Evolutionary conservation across 768 basidiomycete species (phyloP), one percentile per base, ranked within the genome.

Genomic region (Lentinus brumalis): DNA sequence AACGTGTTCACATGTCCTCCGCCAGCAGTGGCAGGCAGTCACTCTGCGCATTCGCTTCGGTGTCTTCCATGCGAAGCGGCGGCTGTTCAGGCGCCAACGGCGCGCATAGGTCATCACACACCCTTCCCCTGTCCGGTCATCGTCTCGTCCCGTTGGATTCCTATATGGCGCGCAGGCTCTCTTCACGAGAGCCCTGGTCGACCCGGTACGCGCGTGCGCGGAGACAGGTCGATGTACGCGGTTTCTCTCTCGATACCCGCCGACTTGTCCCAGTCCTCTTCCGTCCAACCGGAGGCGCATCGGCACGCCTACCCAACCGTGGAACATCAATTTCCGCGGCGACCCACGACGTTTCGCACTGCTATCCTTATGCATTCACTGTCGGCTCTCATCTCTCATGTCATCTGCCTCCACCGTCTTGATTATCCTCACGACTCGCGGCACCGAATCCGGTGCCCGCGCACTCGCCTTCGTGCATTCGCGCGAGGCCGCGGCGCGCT

Each of bases 11-110:
- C 77, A 86, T 69, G 75, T 73, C 50, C 71, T 88, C 45, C 75
- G 77, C 57, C 76, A 83, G 9, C 83, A 86, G 59, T 88, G 87
- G 86, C 84, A 86, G 66, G 84, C 86, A 9, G 62, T 87, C 31
- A 70, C 78, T 0, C 78, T 88, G 21, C 73, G 84, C 59, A 64
- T 87, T 32, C 78, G 84, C 45, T 87, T 88, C 66, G 74, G 78
- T 58, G 72, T 88, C 45, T 88, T 87, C 71, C 75, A 86, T 54
- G 80, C 77, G 18, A 78, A 80, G 61, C 77, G 78, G 32, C 63
- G 68, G 40, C 57, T 71, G 53, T 51, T 57, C 45, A 56, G 51
- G 32, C 64, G 66, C 51, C 63, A 65, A 26, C 52, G 56, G 53
- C 61, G 45, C 53, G 60, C 58, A 47, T 62, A 61, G 53, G 60